Evolutionary conservation across 2,329 filamentous ascomycete genomes (phyloP).

Genomic region (Hortaea werneckii): DNA sequence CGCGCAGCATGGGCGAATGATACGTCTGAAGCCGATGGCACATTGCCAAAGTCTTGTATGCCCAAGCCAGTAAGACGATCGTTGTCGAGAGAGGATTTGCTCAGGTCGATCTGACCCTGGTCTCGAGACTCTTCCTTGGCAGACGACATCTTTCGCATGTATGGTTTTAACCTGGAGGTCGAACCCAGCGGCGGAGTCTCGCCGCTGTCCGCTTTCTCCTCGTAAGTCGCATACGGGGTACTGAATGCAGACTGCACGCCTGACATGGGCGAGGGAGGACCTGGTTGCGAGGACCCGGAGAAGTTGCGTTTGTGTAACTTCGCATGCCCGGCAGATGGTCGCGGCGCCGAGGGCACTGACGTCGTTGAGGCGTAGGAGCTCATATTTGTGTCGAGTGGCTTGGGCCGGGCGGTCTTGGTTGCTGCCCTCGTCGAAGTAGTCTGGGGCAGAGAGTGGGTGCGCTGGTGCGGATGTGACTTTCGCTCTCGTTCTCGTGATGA

Average conservation of each 20-base stretch:
- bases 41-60: constrained; percentile 38
- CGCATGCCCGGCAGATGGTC: constrained; percentile 8
- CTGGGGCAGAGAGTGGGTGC: too few species aligned
- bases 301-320: constrained; percentile 24
- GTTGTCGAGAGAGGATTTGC: constrained; percentile 45
- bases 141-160: constrained; percentile 43
- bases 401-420: neutral
- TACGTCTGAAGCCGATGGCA: constrained; percentile 34
- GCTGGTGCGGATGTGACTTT: too few species aligned
- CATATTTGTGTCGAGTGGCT: constrained; percentile 9
- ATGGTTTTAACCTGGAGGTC: constrained; percentile 43
- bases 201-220: constrained; percentile 12
- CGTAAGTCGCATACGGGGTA: constrained; percentile 22
- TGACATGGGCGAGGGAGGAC: constrained; percentile 14
- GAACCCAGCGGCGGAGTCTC: constrained; percentile 10
- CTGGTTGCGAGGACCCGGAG: constrained; percentile 17
- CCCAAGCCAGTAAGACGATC: constrained; percentile 43
- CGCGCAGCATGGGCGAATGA: constrained; percentile 30
- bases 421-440: too few species aligned
- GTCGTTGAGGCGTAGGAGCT: constrained; percentile 6
- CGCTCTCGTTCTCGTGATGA: too few species aligned
- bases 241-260: constrained; percentile 15
- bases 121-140: constrained; percentile 34
- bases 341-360: constrained; percentile 4
- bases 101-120: constrained; percentile 40